phyloP scores from a whole-genome alignment of 208 protist genomes.

The Trichomonas gallinae region DNA sequence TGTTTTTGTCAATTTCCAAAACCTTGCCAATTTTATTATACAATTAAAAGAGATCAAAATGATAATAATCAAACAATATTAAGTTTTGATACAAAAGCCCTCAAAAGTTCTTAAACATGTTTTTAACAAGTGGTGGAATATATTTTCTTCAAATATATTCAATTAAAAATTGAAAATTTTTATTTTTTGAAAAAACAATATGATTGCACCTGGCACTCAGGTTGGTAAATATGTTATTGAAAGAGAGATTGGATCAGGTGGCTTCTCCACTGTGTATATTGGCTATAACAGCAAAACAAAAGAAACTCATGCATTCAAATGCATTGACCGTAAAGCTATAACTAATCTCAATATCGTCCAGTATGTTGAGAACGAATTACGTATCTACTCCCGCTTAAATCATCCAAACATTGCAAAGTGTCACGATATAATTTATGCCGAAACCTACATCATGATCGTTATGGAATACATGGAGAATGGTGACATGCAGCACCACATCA shows the following conservation, averaged over 20 bases:
- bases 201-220: too few relatives aligned
- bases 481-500: constrained; percentile 22
- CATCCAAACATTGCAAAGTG: neutral
- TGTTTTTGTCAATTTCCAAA: too few relatives aligned
- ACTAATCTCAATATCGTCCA: neutral
- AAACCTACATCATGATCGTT: neutral
- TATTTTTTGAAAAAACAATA: too few relatives aligned
- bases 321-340: neutral
- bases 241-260: neutral
- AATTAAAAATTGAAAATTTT: too few relatives aligned
- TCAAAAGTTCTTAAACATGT: too few relatives aligned
- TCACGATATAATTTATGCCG: neutral
- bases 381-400: neutral
- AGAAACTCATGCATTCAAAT: neutral
- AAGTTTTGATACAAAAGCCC: too few relatives aligned
- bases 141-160: too few relatives aligned
- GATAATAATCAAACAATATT: too few relatives aligned
- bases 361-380: neutral
- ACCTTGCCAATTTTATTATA: too few relatives aligned
- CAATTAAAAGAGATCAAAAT: too few relatives aligned
- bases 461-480: constrained; percentile 28
- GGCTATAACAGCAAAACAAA: neutral
- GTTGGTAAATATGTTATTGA: neutral
- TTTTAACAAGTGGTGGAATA: too few relatives aligned
- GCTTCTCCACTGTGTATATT: neutral